phyloP scores from a whole-genome alignment of 2,329 filamentous ascomycete species.

The Colletotrichum lupini region DNA sequence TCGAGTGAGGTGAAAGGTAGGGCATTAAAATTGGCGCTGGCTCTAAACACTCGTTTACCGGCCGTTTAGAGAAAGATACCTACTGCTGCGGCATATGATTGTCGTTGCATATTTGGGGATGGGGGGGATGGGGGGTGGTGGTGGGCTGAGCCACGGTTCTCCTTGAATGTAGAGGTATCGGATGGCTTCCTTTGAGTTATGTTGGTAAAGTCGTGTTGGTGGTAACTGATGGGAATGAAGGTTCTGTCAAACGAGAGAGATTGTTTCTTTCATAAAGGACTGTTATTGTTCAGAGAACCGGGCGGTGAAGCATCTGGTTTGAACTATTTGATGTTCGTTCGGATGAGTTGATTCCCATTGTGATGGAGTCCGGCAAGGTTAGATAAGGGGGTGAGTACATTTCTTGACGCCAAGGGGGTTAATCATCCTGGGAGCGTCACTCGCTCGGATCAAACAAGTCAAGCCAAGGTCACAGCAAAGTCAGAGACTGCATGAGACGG shows the following conservation, averaged over 20 bases:
- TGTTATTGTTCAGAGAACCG: background rate
- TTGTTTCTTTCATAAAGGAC: background rate
- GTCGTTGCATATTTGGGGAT: background rate
- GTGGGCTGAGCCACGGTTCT: background rate
- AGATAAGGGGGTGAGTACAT: conserved; percentile 23
- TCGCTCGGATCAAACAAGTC: conserved; percentile 31
- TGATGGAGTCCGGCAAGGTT: background rate
- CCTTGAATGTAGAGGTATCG: background rate
- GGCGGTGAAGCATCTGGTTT: background rate
- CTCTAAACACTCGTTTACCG: background rate
- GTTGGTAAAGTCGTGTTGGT: background rate
- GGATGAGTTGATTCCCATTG: background rate
- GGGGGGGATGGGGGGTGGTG: too few relatives aligned
- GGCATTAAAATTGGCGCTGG: conserved; percentile 14
- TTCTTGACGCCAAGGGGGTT: conserved; percentile 29
- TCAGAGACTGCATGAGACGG: conserved; percentile 6
- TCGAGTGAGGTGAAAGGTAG: background rate
- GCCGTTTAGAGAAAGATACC: background rate
- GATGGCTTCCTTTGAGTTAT: background rate
- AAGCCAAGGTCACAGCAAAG: conserved; percentile 15
- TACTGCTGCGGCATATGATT: background rate
- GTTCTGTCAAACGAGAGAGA: background rate
- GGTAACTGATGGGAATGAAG: background rate
- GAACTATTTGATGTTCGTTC: background rate
- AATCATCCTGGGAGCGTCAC: conserved; percentile 31